Conservation (phyloP, 176 grass and related monocot species). For the Cocos nucifera region DNA sequence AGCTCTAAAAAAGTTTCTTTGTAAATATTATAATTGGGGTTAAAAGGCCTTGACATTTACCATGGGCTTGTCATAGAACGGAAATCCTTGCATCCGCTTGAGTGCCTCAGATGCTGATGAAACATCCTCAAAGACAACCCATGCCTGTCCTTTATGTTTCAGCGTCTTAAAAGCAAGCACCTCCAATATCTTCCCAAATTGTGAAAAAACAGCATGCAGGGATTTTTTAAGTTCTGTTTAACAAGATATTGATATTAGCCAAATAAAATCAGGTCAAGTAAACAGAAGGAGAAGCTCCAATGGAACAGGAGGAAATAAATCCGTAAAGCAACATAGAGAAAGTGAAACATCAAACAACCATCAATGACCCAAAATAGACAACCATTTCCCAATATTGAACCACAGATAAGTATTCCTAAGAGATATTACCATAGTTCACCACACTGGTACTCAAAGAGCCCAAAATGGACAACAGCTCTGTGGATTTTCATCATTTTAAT, state of each 20-base stretch:
- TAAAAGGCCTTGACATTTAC: conserved; percentile 26
- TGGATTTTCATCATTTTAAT: too few species aligned
- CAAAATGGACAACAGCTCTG: too few species aligned
- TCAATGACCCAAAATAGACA: neutral
- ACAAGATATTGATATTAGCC: too few species aligned
- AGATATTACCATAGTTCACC: too few species aligned
- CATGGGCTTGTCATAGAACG: conserved; percentile 95
- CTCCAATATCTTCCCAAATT: conserved; percentile 95
- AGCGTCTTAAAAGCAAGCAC: conserved; percentile 95
- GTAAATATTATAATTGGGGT: too few species aligned
- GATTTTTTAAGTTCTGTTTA: conserved; percentile 89
- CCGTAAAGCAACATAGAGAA: neutral
- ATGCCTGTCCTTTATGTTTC: conserved; percentile 97
- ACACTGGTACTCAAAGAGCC: too few species aligned
- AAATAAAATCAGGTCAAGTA: too few species aligned
- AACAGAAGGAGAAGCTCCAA: too few species aligned
- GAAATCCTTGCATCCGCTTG: conserved; percentile 92
- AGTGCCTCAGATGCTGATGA: conserved; percentile 80
- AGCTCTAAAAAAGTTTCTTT: too few species aligned
- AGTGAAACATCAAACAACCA: neutral
- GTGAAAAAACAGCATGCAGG: conserved; percentile 73
- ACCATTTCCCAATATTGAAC: too few species aligned
- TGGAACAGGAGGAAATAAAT: conserved; percentile 10
- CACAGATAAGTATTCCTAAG: too few species aligned
- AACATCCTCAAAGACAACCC: conserved; percentile 91